Percentiles rank a stretch among this genome's conserved stretches.
These are phyloP conservation scores for Rosa persica DNA, from an alignment of 306 rosid genomes.

Conservation along the genomic window DNA sequence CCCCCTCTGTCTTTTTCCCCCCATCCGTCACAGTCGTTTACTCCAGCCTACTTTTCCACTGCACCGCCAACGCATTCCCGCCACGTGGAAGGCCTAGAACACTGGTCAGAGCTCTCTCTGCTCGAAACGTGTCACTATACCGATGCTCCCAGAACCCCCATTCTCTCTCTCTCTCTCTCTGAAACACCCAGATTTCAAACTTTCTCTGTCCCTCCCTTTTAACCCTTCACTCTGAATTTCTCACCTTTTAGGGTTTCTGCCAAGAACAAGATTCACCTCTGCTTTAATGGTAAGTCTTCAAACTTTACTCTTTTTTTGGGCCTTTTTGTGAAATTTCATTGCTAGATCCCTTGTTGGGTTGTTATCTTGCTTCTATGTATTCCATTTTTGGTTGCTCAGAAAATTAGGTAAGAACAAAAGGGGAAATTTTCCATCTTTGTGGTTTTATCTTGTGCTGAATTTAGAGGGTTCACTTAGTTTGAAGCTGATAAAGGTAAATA, in stretches of 20 bases:
- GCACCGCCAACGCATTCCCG: slow-evolving; percentile 16
- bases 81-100: slow-evolving; percentile 26
- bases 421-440: neutral
- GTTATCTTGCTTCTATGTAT: neutral
- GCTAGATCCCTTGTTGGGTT: slow-evolving; percentile 19
- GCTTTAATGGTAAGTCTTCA: slow-evolving; percentile 29
- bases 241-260: slow-evolving; percentile 43
- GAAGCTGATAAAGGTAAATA: neutral
- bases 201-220: slow-evolving; percentile 38
- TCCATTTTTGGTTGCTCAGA: slow-evolving; percentile 18
- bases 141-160: slow-evolving; percentile 30
- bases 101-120: slow-evolving; percentile 23
- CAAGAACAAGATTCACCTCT: slow-evolving; percentile 25
- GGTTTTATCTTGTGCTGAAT: neutral
- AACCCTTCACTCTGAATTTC: slow-evolving; percentile 14
- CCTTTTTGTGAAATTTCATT: neutral
- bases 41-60: neutral
- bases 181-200: slow-evolving; percentile 46
- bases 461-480: neutral
- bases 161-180: slow-evolving; percentile 4
- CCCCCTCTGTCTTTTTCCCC: slow-evolving; percentile 4
- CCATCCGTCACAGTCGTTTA: slow-evolving; percentile 29
- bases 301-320: neutral
- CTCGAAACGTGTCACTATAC: slow-evolving; percentile 41
- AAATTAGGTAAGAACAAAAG: slow-evolving; percentile 8